A percentile compares a stretch with the other conserved stretches of the same genome.
phyloP scores from a whole-genome alignment of 2,329 filamentous ascomycete species.

The Penicillium sumatraense region DNA sequence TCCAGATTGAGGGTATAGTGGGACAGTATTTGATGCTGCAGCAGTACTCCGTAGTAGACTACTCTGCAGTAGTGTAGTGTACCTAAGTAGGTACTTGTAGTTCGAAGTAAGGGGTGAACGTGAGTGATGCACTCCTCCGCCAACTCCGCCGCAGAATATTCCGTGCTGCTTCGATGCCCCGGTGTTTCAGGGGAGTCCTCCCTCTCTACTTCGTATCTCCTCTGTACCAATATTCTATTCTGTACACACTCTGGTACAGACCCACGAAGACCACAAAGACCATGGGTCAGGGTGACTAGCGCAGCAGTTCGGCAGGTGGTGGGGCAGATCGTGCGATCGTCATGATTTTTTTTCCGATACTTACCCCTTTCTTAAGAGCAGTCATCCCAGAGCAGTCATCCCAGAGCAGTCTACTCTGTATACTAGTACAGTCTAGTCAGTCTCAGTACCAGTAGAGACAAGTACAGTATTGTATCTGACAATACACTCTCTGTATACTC shows the following conservation, averaged over 20 bases:
- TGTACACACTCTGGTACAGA: too few species aligned
- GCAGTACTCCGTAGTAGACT: too few species aligned
- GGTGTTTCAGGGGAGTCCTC: neutral
- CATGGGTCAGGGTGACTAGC: constrained; percentile 20
- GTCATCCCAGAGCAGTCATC: too few species aligned
- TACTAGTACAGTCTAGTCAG: too few species aligned
- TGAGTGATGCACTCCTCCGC: too few species aligned
- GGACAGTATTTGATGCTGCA: neutral
- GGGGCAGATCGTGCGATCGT: constrained; percentile 14
- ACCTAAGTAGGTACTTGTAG: too few species aligned
- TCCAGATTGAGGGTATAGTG: neutral
- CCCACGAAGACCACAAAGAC: constrained; percentile 9
- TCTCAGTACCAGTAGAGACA: too few species aligned
- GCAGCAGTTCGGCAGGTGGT: constrained; percentile 8
- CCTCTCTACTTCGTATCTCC: too few species aligned
- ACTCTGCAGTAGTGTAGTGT: neutral
- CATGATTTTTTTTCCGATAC: constrained; percentile 8
- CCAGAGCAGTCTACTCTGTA: too few species aligned
- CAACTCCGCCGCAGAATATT: too few species aligned
- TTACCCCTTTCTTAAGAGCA: neutral
- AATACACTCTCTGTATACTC: neutral
- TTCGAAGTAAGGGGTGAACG: too few species aligned
- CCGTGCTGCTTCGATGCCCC: neutral
- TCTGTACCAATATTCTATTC: too few species aligned
- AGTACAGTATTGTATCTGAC: neutral